Evolutionary conservation across 495 filamentous ascomycete genomes (phyloP).

Genomic region (Penicillium paradoxum): DNA sequence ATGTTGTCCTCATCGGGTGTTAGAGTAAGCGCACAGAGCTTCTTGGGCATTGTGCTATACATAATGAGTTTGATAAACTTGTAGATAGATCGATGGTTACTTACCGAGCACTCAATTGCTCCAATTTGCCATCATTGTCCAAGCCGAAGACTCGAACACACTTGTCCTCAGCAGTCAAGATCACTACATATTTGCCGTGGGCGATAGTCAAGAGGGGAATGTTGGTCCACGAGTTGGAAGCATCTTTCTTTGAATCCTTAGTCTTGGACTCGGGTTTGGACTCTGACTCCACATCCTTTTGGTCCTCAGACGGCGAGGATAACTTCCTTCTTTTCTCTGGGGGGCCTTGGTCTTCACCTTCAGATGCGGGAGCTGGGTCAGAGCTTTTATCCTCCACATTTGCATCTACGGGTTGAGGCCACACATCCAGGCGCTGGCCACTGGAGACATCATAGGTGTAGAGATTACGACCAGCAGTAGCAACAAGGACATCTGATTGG

Average conservation of each 20-base stretch:
- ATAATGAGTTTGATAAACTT: slow-evolving; percentile 8
- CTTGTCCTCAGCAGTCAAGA: slow-evolving; percentile 85
- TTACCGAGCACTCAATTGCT: slow-evolving; percentile 69
- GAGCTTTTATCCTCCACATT: slow-evolving; percentile 12
- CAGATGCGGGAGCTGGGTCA: slow-evolving; percentile 19
- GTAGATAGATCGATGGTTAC: slow-evolving; percentile 1
- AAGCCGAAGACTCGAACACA: slow-evolving; percentile 75
- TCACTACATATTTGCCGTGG: slow-evolving; percentile 62
- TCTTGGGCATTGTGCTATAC: slow-evolving; percentile 78
- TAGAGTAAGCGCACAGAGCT: slow-evolving; percentile 68
- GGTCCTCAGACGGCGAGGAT: slow-evolving; percentile 22
- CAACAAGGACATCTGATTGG: slow-evolving; percentile 43
- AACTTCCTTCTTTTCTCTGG: slow-evolving; percentile 52
- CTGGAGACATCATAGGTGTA: slow-evolving; percentile 44
- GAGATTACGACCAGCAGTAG: slow-evolving; percentile 51
- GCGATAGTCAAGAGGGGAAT: slow-evolving; percentile 56
- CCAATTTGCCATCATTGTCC: slow-evolving; percentile 53
- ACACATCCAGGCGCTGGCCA: slow-evolving; percentile 44
- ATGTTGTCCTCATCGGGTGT: slow-evolving; percentile 64
- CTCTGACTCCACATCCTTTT: slow-evolving; percentile 15
- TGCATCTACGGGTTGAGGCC: slow-evolving; percentile 40
- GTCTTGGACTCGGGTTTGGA: slow-evolving; percentile 13
- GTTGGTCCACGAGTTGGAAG: slow-evolving; percentile 32
- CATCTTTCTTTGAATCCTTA: slow-evolving; percentile 3
- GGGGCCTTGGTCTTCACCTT: slow-evolving; percentile 32